Evolutionary conservation across 257 asterid species (phyloP).

Genomic region (Fraxinus anomala): DNA sequence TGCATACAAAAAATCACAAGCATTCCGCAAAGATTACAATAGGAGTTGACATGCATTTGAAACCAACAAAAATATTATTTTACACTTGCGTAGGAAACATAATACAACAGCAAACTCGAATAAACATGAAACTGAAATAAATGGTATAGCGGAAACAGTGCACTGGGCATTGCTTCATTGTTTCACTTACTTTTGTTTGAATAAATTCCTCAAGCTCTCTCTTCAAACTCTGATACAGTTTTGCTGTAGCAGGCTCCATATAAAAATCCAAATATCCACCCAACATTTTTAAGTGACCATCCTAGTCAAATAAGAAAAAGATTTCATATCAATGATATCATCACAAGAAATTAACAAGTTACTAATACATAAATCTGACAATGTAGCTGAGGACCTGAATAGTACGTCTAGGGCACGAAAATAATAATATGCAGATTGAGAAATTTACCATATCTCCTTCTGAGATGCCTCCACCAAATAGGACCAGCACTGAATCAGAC

Average conservation of each 20-base stretch:
- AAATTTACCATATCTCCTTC: constrained; percentile 60
- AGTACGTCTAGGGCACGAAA: not conserved
- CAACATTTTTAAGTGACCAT: constrained; percentile 85
- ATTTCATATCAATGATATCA: constrained; percentile 18
- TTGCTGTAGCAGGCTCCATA: constrained; percentile 71
- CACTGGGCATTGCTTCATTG: constrained; percentile 17
- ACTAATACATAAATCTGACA: constrained; percentile 9
- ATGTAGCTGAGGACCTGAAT: not conserved
- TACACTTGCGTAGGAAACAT: not conserved
- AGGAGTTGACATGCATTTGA: not conserved
- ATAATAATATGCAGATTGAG: constrained; percentile 22
- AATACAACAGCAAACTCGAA: constrained; percentile 16
- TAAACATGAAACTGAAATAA: not conserved
- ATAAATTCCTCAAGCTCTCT: constrained; percentile 75
- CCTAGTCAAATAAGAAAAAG: constrained; percentile 48
- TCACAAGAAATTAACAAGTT: constrained; percentile 4
- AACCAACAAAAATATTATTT: not conserved
- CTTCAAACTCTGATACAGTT: constrained; percentile 66
- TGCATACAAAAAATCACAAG: constrained; percentile 33
- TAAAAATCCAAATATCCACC: constrained; percentile 90
- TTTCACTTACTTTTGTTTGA: constrained; percentile 67
- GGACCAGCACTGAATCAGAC: constrained; percentile 81
- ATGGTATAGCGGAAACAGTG: not conserved
- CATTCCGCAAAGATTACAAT: constrained; percentile 9
- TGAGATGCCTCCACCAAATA: constrained; percentile 84